These are phyloP conservation scores for Olyra latifolia DNA, from an alignment of 176 grass and related monocot genomes.

Conservation along the genomic window DNA sequence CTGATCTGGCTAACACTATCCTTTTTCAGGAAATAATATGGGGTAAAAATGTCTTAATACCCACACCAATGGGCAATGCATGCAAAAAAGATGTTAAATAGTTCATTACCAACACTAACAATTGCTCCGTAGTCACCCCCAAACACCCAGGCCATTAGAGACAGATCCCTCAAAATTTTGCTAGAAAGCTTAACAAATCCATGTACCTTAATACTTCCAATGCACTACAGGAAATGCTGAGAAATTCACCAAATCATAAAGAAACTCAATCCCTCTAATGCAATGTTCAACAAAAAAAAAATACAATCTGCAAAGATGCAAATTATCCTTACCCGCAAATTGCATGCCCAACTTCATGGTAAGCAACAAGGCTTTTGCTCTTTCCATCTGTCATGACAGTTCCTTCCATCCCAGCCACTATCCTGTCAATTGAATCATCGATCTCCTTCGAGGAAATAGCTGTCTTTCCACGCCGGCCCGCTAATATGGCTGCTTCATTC, in stretches of 20 bases:
- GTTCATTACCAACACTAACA: constrained; percentile 4
- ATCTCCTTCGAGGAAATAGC: constrained; percentile 96
- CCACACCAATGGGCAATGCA: neutral
- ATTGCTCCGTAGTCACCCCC: neutral
- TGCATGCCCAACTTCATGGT: constrained; percentile 99
- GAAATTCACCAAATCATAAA: neutral
- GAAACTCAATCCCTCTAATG: neutral
- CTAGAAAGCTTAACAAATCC: neutral
- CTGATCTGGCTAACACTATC: neutral
- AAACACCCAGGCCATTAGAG: neutral
- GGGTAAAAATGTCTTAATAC: neutral
- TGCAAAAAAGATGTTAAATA: neutral
- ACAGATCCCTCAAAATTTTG: neutral
- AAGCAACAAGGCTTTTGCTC: constrained; percentile 97
- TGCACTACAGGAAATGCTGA: neutral
- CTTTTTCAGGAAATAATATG: neutral
- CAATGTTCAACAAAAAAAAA: constrained; percentile 10
- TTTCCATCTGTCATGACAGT: constrained; percentile 99
- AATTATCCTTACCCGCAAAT: constrained; percentile 79
- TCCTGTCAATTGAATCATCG: constrained; percentile 99
- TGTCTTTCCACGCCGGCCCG: constrained; percentile 71
- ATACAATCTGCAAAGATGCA: neutral
- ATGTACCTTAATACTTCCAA: constrained; percentile 8
- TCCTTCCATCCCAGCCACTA: constrained; percentile 99
- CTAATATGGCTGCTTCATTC: constrained; percentile 95